phyloP scores from a whole-genome alignment of 2,329 filamentous ascomycete genomes.

The Myriangium duriaei region DNA sequence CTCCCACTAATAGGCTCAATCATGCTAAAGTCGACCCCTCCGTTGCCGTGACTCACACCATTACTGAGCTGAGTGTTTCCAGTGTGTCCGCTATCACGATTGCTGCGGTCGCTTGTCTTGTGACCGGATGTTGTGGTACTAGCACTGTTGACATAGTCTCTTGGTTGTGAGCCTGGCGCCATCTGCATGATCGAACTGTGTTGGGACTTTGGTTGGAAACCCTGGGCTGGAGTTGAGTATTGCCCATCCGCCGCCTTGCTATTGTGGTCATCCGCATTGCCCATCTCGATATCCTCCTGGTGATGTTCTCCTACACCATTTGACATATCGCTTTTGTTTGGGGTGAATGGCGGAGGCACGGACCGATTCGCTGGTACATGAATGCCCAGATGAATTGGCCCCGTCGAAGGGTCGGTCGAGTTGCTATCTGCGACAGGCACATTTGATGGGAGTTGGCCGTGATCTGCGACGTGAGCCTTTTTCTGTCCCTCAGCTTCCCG shows the following conservation, averaged over 20 bases:
- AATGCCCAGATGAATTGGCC: constrained; percentile 47
- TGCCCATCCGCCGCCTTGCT: constrained; percentile 4
- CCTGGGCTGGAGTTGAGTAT: constrained; percentile 27
- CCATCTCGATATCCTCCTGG: constrained; percentile 33
- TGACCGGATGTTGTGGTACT: constrained; percentile 79
- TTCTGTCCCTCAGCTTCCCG: constrained; percentile 44
- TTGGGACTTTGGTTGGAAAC: constrained; percentile 49
- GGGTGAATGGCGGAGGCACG: constrained; percentile 37
- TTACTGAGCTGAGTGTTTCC: constrained; percentile 64
- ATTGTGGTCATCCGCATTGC: constrained; percentile 25
- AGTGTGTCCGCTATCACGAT: constrained; percentile 37
- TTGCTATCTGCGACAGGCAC: constrained; percentile 27
- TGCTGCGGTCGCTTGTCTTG: constrained; percentile 51
- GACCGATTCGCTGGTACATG: constrained; percentile 42
- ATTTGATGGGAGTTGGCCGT: constrained; percentile 37
- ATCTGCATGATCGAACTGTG: constrained; percentile 49
- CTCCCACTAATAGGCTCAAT: constrained; percentile 35
- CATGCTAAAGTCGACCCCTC: constrained; percentile 41
- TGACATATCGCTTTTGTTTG: constrained; percentile 45
- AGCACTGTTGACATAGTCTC: constrained; percentile 68
- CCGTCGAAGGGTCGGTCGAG: constrained; percentile 30
- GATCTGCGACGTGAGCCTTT: constrained; percentile 50
- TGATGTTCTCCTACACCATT: constrained; percentile 36
- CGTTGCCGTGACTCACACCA: constrained; percentile 37
- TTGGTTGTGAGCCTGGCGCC: constrained; percentile 43